Conservation (phyloP, 345 rosid genomes). For the Physaria fendleri region DNA sequence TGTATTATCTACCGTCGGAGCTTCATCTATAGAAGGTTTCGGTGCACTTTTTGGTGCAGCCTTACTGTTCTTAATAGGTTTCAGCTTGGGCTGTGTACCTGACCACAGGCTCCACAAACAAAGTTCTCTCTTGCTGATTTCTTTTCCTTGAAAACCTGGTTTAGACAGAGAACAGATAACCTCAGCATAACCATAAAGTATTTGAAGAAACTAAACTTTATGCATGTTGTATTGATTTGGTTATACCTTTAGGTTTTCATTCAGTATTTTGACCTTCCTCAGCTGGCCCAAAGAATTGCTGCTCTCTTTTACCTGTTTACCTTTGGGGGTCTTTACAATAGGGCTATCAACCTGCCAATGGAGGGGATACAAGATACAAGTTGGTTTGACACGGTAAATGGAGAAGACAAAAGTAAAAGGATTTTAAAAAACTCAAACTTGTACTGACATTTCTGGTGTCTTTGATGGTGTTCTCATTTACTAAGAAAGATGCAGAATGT, state of each 20-base stretch:
- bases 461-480: constrained; percentile 37
- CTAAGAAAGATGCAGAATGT: constrained; percentile 33
- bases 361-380: constrained; percentile 7
- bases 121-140: constrained; percentile 93
- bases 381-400: constrained; percentile 3
- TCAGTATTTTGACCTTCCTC: constrained; percentile 71
- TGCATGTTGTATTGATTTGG: constrained; percentile 6
- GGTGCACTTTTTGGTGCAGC: constrained; percentile 38
- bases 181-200: constrained; percentile 9
- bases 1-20: constrained; percentile 49
- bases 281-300: constrained; percentile 27
- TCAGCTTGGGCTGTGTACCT: constrained; percentile 65
- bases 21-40: constrained; percentile 44
- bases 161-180: constrained; percentile 2
- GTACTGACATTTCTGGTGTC: constrained; percentile 58
- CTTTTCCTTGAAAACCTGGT: constrained; percentile 78
- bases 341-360: constrained; percentile 57
- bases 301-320: constrained; percentile 48
- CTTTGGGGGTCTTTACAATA: constrained; percentile 44
- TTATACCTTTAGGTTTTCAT: constrained; percentile 63
- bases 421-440: background rate
- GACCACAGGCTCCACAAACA: constrained; percentile 96
- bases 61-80: constrained; percentile 52
- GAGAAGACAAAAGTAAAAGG: background rate
- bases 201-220: background rate